These are phyloP conservation scores for Helianthus tuberosus DNA, from an alignment of 129 eudicot species.

Conservation along the genomic window DNA sequence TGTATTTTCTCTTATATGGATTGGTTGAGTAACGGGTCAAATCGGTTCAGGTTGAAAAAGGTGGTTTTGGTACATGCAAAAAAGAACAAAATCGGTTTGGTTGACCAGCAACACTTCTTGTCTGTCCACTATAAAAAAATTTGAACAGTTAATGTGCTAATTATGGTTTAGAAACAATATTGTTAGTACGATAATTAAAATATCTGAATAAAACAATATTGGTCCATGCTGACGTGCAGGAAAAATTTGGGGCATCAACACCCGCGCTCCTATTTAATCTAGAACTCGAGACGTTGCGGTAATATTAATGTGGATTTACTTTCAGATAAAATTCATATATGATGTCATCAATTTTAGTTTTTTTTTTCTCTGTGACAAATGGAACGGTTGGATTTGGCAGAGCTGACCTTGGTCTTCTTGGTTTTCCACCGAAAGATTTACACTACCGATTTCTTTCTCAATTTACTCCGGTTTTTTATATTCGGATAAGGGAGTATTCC, in stretches of 20 bases:
- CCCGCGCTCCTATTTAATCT: conserved; percentile 91
- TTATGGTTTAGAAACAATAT: background rate
- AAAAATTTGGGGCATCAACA: conserved; percentile 74
- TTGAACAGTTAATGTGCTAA: background rate
- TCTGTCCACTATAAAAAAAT: background rate
- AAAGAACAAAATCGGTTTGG: background rate
- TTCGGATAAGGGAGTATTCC: conserved; percentile 93
- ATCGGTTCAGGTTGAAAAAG: background rate
- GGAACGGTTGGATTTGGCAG: conserved; percentile 44
- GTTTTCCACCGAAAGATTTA: conserved; percentile 87
- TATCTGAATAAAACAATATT: background rate
- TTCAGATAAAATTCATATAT: background rate
- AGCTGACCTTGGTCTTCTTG: conserved; percentile 92
- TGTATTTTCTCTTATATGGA: conserved; percentile 13
- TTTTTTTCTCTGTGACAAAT: background rate
- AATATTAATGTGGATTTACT: background rate
- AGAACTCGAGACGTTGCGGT: conserved; percentile 49
- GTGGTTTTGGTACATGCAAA: background rate
- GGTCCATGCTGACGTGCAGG: conserved; percentile 51
- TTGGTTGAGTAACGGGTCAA: background rate
- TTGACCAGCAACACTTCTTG: background rate
- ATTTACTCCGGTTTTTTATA: conserved; percentile 47
- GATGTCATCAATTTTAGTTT: conserved; percentile 3
- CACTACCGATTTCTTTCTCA: conserved; percentile 78
- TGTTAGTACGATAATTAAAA: background rate